Evolutionary conservation across 441 rosid species (phyloP).

Genomic region (Corymbia citriodora): DNA sequence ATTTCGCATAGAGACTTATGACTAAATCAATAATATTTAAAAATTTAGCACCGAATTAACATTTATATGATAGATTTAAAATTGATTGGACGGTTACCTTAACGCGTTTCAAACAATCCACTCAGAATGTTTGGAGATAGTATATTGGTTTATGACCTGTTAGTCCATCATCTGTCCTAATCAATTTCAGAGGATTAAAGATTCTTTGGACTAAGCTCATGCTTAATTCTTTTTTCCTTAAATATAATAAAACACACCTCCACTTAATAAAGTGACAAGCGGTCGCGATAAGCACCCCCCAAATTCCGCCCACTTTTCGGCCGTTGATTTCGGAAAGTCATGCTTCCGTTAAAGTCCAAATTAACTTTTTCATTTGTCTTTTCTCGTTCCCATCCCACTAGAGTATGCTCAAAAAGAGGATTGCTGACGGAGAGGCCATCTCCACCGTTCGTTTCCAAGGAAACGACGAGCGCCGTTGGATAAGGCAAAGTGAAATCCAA

Average conservation of each 20-base stretch:
- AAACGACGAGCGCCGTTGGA: neutral
- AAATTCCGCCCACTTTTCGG: neutral
- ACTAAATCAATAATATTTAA: fast-evolving
- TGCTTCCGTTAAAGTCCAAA: neutral
- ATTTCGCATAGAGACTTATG: fast-evolving
- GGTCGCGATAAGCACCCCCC: neutral
- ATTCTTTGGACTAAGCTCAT: neutral
- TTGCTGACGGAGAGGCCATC: neutral
- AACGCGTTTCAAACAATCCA: fast-evolving
- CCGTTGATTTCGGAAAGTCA: neutral
- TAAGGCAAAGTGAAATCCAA: neutral
- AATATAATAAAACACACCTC: fast-evolving
- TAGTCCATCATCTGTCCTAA: neutral
- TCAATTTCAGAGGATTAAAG: neutral
- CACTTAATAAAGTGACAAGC: neutral
- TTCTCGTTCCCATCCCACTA: neutral
- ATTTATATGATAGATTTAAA: neutral
- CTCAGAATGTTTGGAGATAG: neutral
- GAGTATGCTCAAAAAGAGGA: neutral
- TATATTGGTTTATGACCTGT: neutral
- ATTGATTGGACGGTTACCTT: neutral
- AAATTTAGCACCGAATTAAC: fast-evolving
- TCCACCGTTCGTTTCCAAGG: neutral
- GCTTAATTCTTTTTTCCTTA: neutral
- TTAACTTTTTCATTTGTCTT: neutral